Evolutionary conservation across 768 basidiomycete species (phyloP).

Genomic region (Termitomyces sp.): DNA sequence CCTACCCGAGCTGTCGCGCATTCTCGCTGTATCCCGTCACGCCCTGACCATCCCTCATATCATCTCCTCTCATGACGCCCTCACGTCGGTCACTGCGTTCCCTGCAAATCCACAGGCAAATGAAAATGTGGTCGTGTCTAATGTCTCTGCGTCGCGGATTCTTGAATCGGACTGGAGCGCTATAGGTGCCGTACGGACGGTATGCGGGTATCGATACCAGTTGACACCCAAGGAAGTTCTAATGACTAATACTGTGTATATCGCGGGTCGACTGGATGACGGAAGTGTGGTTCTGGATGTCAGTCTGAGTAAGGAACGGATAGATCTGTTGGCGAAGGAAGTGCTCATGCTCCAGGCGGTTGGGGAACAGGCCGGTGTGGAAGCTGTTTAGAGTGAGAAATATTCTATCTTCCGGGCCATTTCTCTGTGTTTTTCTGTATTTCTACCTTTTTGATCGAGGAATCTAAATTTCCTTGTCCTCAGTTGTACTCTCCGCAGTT

Average conservation of each 20-base stretch:
- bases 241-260: constrained; percentile 33
- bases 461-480: no score
- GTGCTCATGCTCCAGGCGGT: constrained; percentile 13
- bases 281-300: constrained; percentile 38
- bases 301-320: constrained; percentile 25
- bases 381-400: background rate
- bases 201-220: constrained; percentile 38
- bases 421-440: background rate
- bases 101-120: constrained; percentile 30
- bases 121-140: constrained; percentile 34
- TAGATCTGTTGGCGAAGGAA: constrained; percentile 27
- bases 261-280: constrained; percentile 35
- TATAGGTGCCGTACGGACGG: constrained; percentile 27
- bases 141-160: constrained; percentile 38
- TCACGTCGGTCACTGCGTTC: constrained; percentile 23
- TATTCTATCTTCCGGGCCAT: background rate
- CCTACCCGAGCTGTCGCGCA: constrained; percentile 24
- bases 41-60: constrained; percentile 26
- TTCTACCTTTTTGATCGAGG: no score
- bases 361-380: background rate
- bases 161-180: constrained; percentile 36
- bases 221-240: constrained; percentile 30
- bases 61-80: constrained; percentile 22
- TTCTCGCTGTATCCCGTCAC: constrained; percentile 17
- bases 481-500: background rate